Base-by-base conservation (phyloP, 495 filamentous ascomycete genomes). In the Daldinia concentrica region DNA sequence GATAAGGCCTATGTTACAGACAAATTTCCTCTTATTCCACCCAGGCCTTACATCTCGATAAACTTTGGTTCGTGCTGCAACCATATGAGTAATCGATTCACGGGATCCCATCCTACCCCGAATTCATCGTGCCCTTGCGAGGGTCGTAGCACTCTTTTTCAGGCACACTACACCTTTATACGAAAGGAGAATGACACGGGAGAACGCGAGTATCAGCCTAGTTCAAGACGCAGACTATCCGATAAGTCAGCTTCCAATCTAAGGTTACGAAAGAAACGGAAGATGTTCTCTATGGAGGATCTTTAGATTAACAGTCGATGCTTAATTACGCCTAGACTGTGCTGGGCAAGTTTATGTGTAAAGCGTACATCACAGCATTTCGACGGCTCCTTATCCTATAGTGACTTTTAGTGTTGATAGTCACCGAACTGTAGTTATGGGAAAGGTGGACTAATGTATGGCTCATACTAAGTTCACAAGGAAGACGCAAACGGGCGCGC, bases 1-100 rank as follows among this genome's bases (percentile, higher is more conserved):
- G 26, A 85, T 73, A 0, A 81, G 71, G 12, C 82, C 76, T 41
- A 81, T 79, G 15, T 78, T 59, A 14, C 80, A 79, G 22, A 55
- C 0, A 6, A 22, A 0, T 19, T 12, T 15, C 50, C 6, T 30
- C 2, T n/a, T 30, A 30, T 54, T n/a, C 26, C 50, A 54, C 26
- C 50, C 6, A 54, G 50, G 50, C 50, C 50, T 22, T 54, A 29
- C 26, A 17, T 54, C 50, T 14, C 50, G 12, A 6, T 54, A 15
- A 54, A 54, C 12, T 30, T 54, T 29, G 50, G 26, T 15, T 8
- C 12, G 11, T 54, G 50, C 50, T 54, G 50, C 26, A 17, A 17
- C 0, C 24, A 30, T 24, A 9, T 6, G 19, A 12, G 12, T 4
- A 1, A 7, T 2, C 26, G 26, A 29, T 30, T 14, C 14, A 5